Conservation (phyloP, 306 rosid genomes). For the Castanopsis chinensis region DNA sequence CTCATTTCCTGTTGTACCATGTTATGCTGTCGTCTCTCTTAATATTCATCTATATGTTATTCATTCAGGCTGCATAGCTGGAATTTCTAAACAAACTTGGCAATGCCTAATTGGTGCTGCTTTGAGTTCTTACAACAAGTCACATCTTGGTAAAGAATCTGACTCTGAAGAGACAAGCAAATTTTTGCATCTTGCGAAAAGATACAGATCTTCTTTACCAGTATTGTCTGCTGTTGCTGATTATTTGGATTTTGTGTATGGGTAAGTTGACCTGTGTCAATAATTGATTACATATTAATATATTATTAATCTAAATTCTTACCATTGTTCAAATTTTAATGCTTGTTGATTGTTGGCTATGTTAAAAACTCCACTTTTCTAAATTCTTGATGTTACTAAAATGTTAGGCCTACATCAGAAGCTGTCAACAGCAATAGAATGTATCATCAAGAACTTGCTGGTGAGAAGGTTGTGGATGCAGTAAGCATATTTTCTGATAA, state of each 20-base stretch:
- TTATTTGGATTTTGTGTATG: constrained; percentile 61
- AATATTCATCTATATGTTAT: not conserved
- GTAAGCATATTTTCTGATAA: constrained; percentile 58
- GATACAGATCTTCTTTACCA: constrained; percentile 57
- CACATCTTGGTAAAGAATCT: constrained; percentile 20
- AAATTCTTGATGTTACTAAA: constrained; percentile 21
- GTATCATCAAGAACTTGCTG: constrained; percentile 50
- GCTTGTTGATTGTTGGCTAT: not conserved
- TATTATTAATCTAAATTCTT: not conserved
- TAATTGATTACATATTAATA: constrained; percentile 5
- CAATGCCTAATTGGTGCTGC: constrained; percentile 72
- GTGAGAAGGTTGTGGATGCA: constrained; percentile 37
- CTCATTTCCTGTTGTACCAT: not conserved
- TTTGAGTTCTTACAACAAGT: constrained; percentile 49
- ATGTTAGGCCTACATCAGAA: constrained; percentile 51
- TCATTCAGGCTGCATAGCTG: constrained; percentile 41
- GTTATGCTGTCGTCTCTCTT: not conserved
- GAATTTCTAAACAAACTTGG: constrained; percentile 42
- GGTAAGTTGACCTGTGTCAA: constrained; percentile 46
- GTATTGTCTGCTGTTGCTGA: constrained; percentile 77
- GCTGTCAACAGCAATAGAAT: constrained; percentile 30
- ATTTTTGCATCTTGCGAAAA: constrained; percentile 58
- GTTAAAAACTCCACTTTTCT: constrained; percentile 5
- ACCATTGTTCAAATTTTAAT: constrained; percentile 9
- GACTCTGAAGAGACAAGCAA: constrained; percentile 43